These are phyloP conservation scores for Fusarium tuaranense DNA, from an alignment of 2,329 filamentous ascomycete genomes.

Conservation along the genomic window DNA sequence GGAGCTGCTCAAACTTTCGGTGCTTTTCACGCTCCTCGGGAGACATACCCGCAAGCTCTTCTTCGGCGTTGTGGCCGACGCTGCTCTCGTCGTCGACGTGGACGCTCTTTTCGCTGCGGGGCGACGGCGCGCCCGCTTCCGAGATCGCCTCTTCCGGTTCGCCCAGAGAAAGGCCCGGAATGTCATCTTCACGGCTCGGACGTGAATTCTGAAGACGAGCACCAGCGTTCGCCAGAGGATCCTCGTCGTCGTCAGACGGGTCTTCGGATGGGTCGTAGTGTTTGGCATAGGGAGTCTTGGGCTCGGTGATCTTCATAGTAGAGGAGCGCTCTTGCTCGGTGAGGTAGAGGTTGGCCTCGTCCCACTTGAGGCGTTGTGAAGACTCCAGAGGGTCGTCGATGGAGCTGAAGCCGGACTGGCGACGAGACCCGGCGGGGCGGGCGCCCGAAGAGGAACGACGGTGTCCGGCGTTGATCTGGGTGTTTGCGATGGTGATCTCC, in stretches of 20 bases:
- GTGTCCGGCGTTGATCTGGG: conserved; percentile 91
- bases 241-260: conserved; percentile 79
- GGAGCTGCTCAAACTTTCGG: conserved; percentile 86
- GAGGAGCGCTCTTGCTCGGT: conserved; percentile 95
- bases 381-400: conserved; percentile 58
- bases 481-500: conserved; percentile 94
- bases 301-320: conserved; percentile 99
- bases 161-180: conserved; percentile 90
- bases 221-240: conserved; percentile 46
- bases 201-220: conserved; percentile 48
- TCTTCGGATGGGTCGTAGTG: conserved; percentile 93
- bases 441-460: conserved; percentile 82
- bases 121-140: conserved; percentile 54
- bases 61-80: conserved; percentile 69
- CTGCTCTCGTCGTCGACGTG: conserved; percentile 77
- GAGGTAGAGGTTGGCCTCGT: conserved; percentile 97
- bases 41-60: conserved; percentile 64
- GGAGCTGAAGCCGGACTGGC: conserved; percentile 70
- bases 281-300: conserved; percentile 95
- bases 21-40: conserved; percentile 91
- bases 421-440: conserved; percentile 73
- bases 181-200: conserved; percentile 74
- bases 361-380: conserved; percentile 91
- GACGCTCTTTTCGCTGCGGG: conserved; percentile 74
- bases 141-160: conserved; percentile 85